Evolutionary conservation across 805 yeast species (phyloP).

Genomic region (Brettanomyces naardenensis): DNA sequence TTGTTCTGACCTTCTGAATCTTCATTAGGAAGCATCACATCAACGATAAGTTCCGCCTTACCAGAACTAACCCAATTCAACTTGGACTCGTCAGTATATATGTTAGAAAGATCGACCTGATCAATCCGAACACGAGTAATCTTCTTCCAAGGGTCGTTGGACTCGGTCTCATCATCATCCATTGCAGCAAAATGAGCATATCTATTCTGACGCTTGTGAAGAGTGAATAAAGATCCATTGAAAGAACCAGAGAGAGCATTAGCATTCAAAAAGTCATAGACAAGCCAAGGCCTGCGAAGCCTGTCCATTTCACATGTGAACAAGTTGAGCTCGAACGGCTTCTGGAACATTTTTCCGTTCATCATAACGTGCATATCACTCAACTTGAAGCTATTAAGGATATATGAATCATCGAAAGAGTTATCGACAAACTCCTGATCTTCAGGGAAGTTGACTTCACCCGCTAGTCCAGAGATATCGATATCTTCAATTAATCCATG

Average conservation of each 20-base stretch:
- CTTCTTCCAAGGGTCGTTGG: constrained; percentile 36
- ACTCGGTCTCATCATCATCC: constrained; percentile 13
- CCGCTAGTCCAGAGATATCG: constrained; percentile 41
- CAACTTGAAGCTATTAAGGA: constrained; percentile 35
- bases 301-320: constrained; percentile 61
- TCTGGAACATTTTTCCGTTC: constrained; percentile 16
- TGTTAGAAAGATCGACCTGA: constrained; percentile 26
- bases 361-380: constrained; percentile 39
- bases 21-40: constrained; percentile 59
- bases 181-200: constrained; percentile 34
- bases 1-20: constrained; percentile 16
- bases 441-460: constrained; percentile 20
- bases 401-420: constrained; percentile 27
- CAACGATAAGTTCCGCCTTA: constrained; percentile 61
- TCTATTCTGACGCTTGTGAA: constrained; percentile 65
- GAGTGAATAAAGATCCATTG: constrained; percentile 66
- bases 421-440: constrained; percentile 11
- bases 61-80: constrained; percentile 72
- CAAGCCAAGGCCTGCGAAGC: constrained; percentile 47
- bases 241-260: constrained; percentile 65
- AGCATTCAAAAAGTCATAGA: constrained; percentile 64
- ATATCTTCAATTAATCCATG: constrained; percentile 42
- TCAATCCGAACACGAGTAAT: constrained; percentile 38
- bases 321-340: constrained; percentile 43
- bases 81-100: constrained; percentile 28